Base-by-base conservation (phyloP, 345 rosid genomes). In the Lenwebbia sp. region DNA sequence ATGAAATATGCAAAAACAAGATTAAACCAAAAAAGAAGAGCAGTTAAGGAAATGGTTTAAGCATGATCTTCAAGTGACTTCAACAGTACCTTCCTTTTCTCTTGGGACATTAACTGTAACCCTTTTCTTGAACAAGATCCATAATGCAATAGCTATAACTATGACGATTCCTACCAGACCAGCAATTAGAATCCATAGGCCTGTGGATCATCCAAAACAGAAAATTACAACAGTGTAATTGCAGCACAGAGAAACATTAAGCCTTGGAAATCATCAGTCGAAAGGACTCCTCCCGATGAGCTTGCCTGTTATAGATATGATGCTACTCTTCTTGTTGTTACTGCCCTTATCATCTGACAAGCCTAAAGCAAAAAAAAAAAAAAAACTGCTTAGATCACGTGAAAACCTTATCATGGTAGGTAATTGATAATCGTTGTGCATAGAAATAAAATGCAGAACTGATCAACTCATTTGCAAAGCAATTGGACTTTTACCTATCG, bases 61-160 rank as follows among this genome's bases (percentile, higher is more conserved):
- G 33, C 4, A 9, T 30, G 49, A 54, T 86, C 57, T 51, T 37
- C 47, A 52, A 74, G 54, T 1, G 37, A 25, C 17, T 26, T 28
- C 49, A 65, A 41, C n/a, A 23, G 47, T 87, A 87, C 74, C 86
- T 47, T 90, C 40, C 22, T 86, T 86, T 83, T 57, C 65, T 33
- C 50, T 82, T 41, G 88, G 84, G 56, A 82, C 84, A 33, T 22
- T 75, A 76, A 74, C 50, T 82, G 47, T 50, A 28, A 17, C 65
- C 85, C 89, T 83, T 65, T 81, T 88, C 60, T 65, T 83, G 82
- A 51, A 86, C 50, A 88, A 51, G 85, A 90, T 89, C 91, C 88
- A 86, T 70, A 60, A 33, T 65, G 83, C 91, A 83, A 88, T 86
- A 47, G 75, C 57, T 83, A 88, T 37, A 65, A 91, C 65, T 87